phyloP scores from a whole-genome alignment of 1,284 basidiomycete species.

The Papiliotrema terrestris region DNA sequence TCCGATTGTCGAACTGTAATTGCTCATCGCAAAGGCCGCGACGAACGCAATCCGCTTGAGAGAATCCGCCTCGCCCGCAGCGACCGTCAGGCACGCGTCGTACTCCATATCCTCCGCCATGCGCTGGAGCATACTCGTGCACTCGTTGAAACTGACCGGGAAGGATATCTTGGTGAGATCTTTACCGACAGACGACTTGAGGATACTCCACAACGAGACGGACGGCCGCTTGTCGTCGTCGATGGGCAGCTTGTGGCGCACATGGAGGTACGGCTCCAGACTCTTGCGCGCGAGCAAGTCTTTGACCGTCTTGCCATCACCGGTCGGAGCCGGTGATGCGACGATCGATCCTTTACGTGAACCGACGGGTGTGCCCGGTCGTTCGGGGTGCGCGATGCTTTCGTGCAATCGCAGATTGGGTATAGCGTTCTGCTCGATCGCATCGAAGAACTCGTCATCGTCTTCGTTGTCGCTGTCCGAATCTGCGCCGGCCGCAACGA shows the following conservation, averaged over 20 bases:
- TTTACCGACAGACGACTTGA: slow-evolving; percentile 96
- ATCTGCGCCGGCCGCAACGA: slow-evolving; percentile 43
- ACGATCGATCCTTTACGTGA: background rate
- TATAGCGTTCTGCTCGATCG: slow-evolving; percentile 77
- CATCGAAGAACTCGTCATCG: slow-evolving; percentile 97
- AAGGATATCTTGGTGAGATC: slow-evolving; percentile 91
- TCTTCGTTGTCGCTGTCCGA: slow-evolving; percentile 66
- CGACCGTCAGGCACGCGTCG: slow-evolving; percentile 76
- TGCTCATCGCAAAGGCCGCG: slow-evolving; percentile 95
- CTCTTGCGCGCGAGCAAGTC: slow-evolving; percentile 53
- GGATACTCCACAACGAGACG: slow-evolving; percentile 89
- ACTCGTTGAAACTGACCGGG: slow-evolving; percentile 95
- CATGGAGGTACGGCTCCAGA: slow-evolving; percentile 66
- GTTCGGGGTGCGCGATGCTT: slow-evolving; percentile 53
- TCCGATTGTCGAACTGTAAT: slow-evolving; percentile 93
- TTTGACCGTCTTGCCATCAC: slow-evolving; percentile 23
- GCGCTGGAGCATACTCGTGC: slow-evolving; percentile 85
- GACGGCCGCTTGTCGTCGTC: slow-evolving; percentile 77
- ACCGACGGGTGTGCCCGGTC: slow-evolving; percentile 25
- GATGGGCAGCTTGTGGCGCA: slow-evolving; percentile 67
- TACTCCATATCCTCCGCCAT: slow-evolving; percentile 93
- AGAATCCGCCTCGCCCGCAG: slow-evolving; percentile 71
- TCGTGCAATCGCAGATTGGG: slow-evolving; percentile 65
- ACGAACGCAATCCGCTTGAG: slow-evolving; percentile 86
- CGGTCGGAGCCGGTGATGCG: background rate